phyloP scores from a whole-genome alignment of 139 green algal genomes.

The Tetradesmus lagerheimii region DNA sequence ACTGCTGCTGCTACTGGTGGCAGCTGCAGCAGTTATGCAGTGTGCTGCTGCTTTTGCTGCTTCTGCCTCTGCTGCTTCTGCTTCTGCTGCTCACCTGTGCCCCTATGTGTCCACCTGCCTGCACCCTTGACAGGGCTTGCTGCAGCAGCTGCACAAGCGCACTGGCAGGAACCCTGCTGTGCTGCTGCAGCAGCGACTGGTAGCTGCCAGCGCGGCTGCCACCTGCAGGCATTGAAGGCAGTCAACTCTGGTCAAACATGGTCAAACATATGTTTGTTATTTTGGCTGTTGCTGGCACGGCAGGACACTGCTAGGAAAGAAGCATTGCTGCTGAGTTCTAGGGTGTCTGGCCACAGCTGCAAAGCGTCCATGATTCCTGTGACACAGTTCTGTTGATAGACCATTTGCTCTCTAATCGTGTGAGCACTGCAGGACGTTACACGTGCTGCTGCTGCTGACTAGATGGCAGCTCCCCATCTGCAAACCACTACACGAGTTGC shows the following conservation, averaged over 20 bases:
- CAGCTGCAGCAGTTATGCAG: background rate
- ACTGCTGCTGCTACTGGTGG: background rate
- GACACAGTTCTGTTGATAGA: no score
- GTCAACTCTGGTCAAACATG: background rate
- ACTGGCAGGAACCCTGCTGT: slow-evolving; percentile 54
- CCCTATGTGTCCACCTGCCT: slow-evolving; percentile 9
- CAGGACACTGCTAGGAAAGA: background rate
- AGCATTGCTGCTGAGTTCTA: background rate
- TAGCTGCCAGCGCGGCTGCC: slow-evolving; percentile 36
- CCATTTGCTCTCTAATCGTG: no score
- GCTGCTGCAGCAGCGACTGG: slow-evolving; percentile 41
- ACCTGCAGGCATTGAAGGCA: slow-evolving; percentile 57
- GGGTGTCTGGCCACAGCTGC: background rate
- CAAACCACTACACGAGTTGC: background rate
- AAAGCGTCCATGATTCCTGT: no score
- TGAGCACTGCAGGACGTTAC: no score
- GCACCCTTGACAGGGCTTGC: slow-evolving; percentile 53
- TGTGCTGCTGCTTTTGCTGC: background rate
- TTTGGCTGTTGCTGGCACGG: background rate
- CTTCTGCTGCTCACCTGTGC: slow-evolving; percentile 40
- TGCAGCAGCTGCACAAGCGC: slow-evolving; percentile 60
- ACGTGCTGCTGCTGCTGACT: no score
- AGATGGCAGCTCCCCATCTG: no score
- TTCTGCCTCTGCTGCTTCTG: background rate
- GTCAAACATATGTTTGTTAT: no score